phyloP scores from a whole-genome alignment of 192 early-diverging fungal genomes.

The Dissophora globulifera region DNA sequence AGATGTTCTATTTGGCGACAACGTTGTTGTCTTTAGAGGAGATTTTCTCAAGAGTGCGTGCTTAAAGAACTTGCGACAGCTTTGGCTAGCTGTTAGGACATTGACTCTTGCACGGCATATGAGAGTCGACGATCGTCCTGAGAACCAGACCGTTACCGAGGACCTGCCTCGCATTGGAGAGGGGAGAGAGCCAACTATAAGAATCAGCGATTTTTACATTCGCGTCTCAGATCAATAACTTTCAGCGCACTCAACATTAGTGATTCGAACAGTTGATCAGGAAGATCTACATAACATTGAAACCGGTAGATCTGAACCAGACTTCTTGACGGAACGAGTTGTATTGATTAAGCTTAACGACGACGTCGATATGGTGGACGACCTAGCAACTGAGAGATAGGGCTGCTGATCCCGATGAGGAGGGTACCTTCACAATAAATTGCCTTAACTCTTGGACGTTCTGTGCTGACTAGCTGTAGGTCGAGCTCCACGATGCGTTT shows the following conservation, averaged over 20 bases:
- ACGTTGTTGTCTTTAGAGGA: constrained; percentile 13
- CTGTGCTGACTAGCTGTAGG: no score
- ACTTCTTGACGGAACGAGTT: constrained; percentile 6
- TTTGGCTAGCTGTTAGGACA: constrained; percentile 27
- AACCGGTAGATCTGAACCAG: neutral
- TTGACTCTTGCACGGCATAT: constrained; percentile 29
- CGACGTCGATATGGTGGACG: constrained; percentile 6
- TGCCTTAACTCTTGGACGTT: constrained; percentile 10
- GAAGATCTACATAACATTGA: constrained; percentile 15
- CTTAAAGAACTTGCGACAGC: constrained; percentile 4
- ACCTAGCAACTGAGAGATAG: constrained; percentile 11
- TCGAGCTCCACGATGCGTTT: no score
- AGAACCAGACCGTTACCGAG: constrained; percentile 8
- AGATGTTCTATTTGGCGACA: constrained; percentile 14
- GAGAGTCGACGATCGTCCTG: constrained; percentile 1
- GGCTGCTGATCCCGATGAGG: constrained; percentile 1
- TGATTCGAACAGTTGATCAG: constrained; percentile 5
- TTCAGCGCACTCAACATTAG: neutral
- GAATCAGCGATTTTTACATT: neutral
- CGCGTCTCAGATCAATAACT: constrained; percentile 7
- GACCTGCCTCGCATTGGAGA: constrained; percentile 19
- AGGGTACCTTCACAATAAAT: constrained; percentile 11
- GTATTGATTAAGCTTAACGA: constrained; percentile 5
- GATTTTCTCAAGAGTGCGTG: constrained; percentile 15
- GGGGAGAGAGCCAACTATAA: constrained; percentile 10